Conservation (phyloP, 176 grass and related monocot species). For the Ananas comosus region DNA sequence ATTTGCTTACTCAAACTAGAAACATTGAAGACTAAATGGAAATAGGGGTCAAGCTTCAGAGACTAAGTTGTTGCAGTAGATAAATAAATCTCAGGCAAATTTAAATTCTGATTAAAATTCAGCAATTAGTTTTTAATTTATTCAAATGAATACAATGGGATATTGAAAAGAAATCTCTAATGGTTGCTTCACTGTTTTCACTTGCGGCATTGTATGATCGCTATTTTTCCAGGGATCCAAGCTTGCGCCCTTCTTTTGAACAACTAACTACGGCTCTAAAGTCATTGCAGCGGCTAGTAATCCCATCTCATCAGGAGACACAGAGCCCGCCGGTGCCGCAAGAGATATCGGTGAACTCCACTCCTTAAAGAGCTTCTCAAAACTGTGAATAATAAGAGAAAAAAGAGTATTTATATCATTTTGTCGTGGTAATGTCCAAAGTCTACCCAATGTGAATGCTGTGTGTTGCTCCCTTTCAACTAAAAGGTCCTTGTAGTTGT, state of each 20-base stretch:
- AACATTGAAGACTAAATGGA: too few species aligned
- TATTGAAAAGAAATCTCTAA: too few species aligned
- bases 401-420: slow-evolving; percentile 21
- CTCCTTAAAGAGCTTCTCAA: slow-evolving; percentile 35
- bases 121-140: too few species aligned
- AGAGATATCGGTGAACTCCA: slow-evolving; percentile 88
- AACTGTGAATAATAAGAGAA: slow-evolving; percentile 30
- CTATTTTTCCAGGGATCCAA: slow-evolving; percentile 55
- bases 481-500: slow-evolving; percentile 34
- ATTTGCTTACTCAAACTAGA: too few species aligned
- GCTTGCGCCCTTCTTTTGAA: slow-evolving; percentile 71
- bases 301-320: slow-evolving; percentile 53
- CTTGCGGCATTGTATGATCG: background rate
- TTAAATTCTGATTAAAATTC: too few species aligned
- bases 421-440: slow-evolving; percentile 11
- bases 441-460: slow-evolving; percentile 35
- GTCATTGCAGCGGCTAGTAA: slow-evolving; percentile 67
- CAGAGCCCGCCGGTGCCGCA: slow-evolving; percentile 55
- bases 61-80: too few species aligned
- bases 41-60: too few species aligned
- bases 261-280: slow-evolving; percentile 68
- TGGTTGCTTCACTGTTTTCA: background rate
- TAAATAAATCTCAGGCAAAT: too few species aligned
- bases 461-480: slow-evolving; percentile 26
- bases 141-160: too few species aligned